phyloP scores from a whole-genome alignment of 768 basidiomycete species.

The Mycena capillaripes region DNA sequence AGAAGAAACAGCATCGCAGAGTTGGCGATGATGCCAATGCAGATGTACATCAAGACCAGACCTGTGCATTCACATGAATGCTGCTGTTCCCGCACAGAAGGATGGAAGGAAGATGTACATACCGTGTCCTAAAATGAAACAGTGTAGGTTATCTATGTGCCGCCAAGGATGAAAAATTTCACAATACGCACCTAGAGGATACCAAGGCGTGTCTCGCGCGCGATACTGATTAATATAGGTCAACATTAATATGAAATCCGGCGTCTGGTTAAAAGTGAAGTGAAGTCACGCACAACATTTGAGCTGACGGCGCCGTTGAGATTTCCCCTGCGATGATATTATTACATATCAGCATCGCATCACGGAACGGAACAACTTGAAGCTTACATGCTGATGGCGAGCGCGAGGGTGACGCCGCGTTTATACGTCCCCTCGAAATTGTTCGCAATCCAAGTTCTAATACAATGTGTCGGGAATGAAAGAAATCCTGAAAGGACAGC shows the following conservation, averaged over 20 bases:
- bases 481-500: not conserved
- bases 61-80: slow-evolving; percentile 47
- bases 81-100: no score
- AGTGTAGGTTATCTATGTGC: no score
- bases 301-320: slow-evolving; percentile 84
- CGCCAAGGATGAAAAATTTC: no score
- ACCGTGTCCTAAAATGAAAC: slow-evolving; percentile 23
- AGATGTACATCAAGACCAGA: slow-evolving; percentile 78
- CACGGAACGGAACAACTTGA: slow-evolving; percentile 35
- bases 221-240: slow-evolving; percentile 64
- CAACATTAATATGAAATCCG: slow-evolving; percentile 21
- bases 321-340: slow-evolving; percentile 65
- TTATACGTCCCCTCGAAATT: slow-evolving; percentile 85
- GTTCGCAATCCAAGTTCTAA: slow-evolving; percentile 78
- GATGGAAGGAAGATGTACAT: no score
- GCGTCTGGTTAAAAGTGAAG: not conserved
- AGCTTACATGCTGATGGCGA: slow-evolving; percentile 69
- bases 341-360: not conserved
- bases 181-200: slow-evolving; percentile 56
- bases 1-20: slow-evolving; percentile 62
- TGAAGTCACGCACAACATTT: slow-evolving; percentile 55
- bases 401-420: slow-evolving; percentile 75
- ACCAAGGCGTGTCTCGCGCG: slow-evolving; percentile 74
- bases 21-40: slow-evolving; percentile 71
- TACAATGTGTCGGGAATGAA: slow-evolving; percentile 26